Evolutionary conservation across 2,329 filamentous ascomycete genomes (phyloP).

Genomic region (Cryphonectria parasitica): DNA sequence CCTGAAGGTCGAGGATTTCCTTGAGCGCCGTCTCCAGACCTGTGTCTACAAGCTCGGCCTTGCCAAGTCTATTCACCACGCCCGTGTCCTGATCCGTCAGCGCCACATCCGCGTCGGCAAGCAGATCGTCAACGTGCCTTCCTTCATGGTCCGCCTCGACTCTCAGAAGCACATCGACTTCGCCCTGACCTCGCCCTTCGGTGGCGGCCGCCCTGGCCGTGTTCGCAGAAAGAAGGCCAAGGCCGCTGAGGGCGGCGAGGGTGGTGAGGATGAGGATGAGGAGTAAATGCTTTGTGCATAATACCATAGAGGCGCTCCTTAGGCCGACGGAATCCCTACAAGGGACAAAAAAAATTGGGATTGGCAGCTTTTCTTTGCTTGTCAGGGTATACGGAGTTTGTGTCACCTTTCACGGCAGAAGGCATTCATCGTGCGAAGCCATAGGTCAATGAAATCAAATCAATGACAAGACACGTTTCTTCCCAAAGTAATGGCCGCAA

Average conservation of each 20-base stretch:
- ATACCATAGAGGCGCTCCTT: constrained; percentile 11
- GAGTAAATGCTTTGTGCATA: constrained; percentile 52
- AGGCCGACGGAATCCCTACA: constrained; percentile 11
- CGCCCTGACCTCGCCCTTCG: constrained; percentile 94
- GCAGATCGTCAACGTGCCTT: constrained; percentile 99
- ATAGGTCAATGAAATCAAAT: constrained; percentile 30
- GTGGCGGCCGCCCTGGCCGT: constrained; percentile 94
- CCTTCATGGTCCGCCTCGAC: constrained; percentile 99
- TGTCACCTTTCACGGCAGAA: constrained; percentile 25
- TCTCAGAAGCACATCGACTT: constrained; percentile 99
- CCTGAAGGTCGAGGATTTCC: constrained; percentile 99
- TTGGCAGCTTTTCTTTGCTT: constrained; percentile 30
- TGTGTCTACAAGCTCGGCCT: constrained; percentile 99
- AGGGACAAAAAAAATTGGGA: constrained; percentile 27
- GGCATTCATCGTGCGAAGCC: constrained; percentile 25
- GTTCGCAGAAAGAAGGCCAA: constrained; percentile 99
- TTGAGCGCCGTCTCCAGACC: constrained; percentile 99
- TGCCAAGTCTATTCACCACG: constrained; percentile 99
- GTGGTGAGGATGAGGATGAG: constrained; percentile 82
- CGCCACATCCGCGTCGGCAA: constrained; percentile 99
- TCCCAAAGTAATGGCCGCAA: constrained; percentile 6
- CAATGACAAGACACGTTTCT: constrained; percentile 31
- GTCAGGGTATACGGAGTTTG: constrained; percentile 31
- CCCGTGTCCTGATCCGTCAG: constrained; percentile 99
- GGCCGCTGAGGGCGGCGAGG: constrained; percentile 85